Evolutionary conservation across 169 alveolate genomes (phyloP), one percentile per base, ranked within the genome.

Genomic region (Plasmodium inui): DNA sequence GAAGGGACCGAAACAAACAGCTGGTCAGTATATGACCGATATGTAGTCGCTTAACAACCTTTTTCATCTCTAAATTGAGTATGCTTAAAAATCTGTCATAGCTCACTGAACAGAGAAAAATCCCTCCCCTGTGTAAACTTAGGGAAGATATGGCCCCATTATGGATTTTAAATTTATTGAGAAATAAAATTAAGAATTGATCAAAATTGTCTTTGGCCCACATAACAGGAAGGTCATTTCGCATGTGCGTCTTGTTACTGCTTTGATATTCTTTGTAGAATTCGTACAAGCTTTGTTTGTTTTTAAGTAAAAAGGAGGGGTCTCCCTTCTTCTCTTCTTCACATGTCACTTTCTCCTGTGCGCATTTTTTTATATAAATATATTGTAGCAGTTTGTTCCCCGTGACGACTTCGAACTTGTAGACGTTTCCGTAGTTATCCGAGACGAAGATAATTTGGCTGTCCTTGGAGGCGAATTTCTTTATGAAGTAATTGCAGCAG

Each of bases 361-460:
- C 85, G 41, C 79, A 55, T 76, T 86, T 86, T 86, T 74, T 86
- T 8, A 74, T 74, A 86, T 86, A 86, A 46, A 90, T 82, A 82
- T 80, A 82, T 46, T 90, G 41, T 72, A 90, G 41, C 22, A 90
- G 83, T 80, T 72, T 82, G 17, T 22, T 57, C 57, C 97, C 97
- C 37, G 97, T 96, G 37, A 92, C 30, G 28, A 96, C 84, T 92
- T 90, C 94, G 26, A 96, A 79, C 34, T 92, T 61, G 46, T 95
- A 96, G 7, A 96, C 93, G 37, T 93, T 80, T 12, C 97, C 97
- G 71, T 92, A 85, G 83, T 95, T 96, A 72, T 96, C 97, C 19
- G 96, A 83, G 12, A 95, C 94, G 84, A 88, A 85, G 57, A 96
- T 78, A 76, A 72, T 88, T 28, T 95, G 94, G 34, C 83, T 81